Conservation (phyloP, 495 filamentous ascomycete genomes). For the Platismatia glauca region DNA sequence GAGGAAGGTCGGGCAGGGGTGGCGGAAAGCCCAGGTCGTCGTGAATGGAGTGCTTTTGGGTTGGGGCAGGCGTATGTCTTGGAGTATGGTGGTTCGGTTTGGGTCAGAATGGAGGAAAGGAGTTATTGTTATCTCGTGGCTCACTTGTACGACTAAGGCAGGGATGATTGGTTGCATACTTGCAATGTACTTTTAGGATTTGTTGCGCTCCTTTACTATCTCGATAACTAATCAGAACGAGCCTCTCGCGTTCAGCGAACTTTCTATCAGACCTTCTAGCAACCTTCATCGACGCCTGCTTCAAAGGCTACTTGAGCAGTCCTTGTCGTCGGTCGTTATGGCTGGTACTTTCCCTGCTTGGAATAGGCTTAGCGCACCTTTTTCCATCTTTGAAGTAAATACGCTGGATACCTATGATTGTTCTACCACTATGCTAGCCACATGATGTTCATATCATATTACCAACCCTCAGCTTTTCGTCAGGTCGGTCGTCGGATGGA, state of each 20-base stretch:
- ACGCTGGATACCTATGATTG: too few relatives aligned
- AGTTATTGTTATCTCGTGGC: background rate
- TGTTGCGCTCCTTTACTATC: background rate
- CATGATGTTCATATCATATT: too few relatives aligned
- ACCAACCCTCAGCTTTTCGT: too few relatives aligned
- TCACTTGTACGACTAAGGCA: background rate
- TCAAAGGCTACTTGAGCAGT: too few relatives aligned
- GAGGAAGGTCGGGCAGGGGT: background rate
- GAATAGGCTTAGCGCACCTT: too few relatives aligned
- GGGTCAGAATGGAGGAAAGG: background rate
- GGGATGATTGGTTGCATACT: background rate
- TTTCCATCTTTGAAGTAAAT: too few relatives aligned
- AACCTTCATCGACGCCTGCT: too few relatives aligned
- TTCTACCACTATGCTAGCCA: too few relatives aligned
- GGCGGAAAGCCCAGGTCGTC: background rate
- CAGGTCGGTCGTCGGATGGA: too few relatives aligned
- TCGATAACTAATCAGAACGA: background rate
- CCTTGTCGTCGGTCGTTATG: too few relatives aligned
- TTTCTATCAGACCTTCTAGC: too few relatives aligned
- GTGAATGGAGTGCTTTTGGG: background rate
- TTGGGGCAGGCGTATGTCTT: background rate
- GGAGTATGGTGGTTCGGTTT: background rate
- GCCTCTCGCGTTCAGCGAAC: background rate
- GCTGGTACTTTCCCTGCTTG: too few relatives aligned
- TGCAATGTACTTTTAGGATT: background rate